Percentiles rank a stretch among this genome's conserved stretches.
These are phyloP conservation scores for Ceratobasidium sp. DNA, from an alignment of 1,284 basidiomycete species.

Conservation along the genomic window DNA sequence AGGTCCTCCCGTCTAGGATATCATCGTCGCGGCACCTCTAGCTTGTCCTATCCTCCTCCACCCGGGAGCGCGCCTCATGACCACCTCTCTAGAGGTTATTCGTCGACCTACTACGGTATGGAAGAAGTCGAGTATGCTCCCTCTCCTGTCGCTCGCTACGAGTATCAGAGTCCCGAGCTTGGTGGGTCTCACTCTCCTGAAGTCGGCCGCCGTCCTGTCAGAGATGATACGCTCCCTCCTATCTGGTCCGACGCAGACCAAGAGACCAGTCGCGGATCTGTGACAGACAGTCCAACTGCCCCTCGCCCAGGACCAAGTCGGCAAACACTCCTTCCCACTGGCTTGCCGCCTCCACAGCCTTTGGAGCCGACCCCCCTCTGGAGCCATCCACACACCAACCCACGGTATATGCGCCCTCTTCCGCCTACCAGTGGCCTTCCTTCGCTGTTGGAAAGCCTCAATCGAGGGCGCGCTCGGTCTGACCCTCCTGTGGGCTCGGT, in stretches of 20 bases:
- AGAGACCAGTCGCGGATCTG: not conserved
- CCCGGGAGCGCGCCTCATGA: not conserved
- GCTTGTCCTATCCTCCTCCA: constrained; percentile 14
- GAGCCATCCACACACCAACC: constrained; percentile 44
- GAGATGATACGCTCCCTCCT: constrained; percentile 37
- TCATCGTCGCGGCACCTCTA: constrained; percentile 33
- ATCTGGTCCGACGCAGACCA: constrained; percentile 35
- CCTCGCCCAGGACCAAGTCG: not conserved
- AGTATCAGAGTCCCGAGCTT: not conserved
- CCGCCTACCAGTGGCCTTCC: constrained; percentile 17
- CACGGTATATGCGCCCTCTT: constrained; percentile 43
- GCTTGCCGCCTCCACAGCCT: constrained; percentile 39
- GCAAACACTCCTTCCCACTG: constrained; percentile 29
- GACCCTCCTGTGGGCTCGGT: constrained; percentile 25
- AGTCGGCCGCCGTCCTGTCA: not conserved
- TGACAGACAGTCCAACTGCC: constrained; percentile 8
- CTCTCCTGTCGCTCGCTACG: constrained; percentile 1
- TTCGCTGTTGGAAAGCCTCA: constrained; percentile 18
- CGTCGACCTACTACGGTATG: not conserved
- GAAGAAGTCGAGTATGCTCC: constrained; percentile 27
- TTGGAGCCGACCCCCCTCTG: constrained; percentile 36
- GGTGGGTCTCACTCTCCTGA: constrained; percentile 31
- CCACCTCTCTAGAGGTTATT: constrained; percentile 14
- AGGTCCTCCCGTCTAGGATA: constrained; percentile 14
- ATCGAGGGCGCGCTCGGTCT: constrained; percentile 31